These are phyloP conservation scores for Cercophora newfieldiana DNA, from an alignment of 495 filamentous ascomycete species.

Conservation along the genomic window DNA sequence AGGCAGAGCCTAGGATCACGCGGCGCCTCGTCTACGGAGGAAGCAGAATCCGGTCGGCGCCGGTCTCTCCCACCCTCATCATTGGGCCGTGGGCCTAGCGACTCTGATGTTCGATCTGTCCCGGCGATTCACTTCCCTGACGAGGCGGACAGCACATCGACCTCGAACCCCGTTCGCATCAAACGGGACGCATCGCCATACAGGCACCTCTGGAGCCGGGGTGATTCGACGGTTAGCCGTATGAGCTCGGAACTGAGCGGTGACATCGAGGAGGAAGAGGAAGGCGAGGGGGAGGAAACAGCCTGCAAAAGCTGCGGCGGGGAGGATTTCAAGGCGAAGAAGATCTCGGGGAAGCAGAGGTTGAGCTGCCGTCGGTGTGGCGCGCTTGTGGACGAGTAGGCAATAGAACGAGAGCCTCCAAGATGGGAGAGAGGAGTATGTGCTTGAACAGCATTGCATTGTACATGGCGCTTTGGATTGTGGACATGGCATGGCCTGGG, in stretches of 20 bases:
- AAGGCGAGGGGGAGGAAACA: slow-evolving; percentile 36
- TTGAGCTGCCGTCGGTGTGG: slow-evolving; percentile 25
- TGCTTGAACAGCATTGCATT: background rate
- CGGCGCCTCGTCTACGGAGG: background rate
- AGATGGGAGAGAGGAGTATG: background rate
- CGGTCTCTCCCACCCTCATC: slow-evolving; percentile 19
- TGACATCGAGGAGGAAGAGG: slow-evolving; percentile 28
- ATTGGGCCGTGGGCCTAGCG: slow-evolving; percentile 5
- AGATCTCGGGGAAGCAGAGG: slow-evolving; percentile 31
- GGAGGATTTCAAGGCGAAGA: slow-evolving; percentile 37
- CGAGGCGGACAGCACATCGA: background rate
- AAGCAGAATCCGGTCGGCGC: slow-evolving; percentile 21
- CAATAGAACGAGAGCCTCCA: background rate
- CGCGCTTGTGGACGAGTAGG: slow-evolving; percentile 10
- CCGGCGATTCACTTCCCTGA: slow-evolving; percentile 2
- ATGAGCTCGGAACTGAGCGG: slow-evolving; percentile 39
- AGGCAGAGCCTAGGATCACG: background rate
- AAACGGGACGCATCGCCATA: slow-evolving; percentile 21
- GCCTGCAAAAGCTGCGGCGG: slow-evolving; percentile 37
- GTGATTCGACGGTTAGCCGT: slow-evolving; percentile 29
- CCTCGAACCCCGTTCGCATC: slow-evolving; percentile 13
- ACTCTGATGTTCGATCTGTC: slow-evolving; percentile 8
- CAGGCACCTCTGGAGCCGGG: slow-evolving; percentile 22
- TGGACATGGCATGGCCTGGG: background rate
- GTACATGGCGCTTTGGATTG: background rate